These are phyloP conservation scores for Rhodofomes roseus DNA, from an alignment of 1,284 basidiomycete species.

Conservation along the genomic window DNA sequence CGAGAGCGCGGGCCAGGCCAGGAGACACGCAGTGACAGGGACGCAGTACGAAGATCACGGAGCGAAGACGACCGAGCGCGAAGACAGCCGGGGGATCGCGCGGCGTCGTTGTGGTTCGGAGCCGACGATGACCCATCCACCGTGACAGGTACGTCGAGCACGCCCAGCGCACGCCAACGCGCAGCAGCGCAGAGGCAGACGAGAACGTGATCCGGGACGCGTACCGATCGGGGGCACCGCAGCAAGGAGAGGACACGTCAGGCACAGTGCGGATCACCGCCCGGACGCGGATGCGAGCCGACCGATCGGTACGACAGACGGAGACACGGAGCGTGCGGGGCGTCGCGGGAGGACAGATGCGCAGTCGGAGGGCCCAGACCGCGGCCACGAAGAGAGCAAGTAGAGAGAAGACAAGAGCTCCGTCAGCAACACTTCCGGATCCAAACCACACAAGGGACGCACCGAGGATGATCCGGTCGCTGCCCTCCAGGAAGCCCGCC, in stretches of 20 bases:
- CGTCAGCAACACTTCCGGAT: slow-evolving; percentile 26
- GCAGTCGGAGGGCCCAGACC: not conserved
- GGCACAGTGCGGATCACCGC: not conserved
- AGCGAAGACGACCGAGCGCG: not conserved
- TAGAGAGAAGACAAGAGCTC: not conserved
- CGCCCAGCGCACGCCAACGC: too few species aligned
- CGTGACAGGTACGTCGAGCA: too few species aligned
- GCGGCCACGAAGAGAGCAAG: too few species aligned
- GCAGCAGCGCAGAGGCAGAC: too few species aligned
- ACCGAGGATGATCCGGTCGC: slow-evolving; percentile 55
- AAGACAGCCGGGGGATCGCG: not conserved
- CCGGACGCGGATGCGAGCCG: not conserved
- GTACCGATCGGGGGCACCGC: too few species aligned
- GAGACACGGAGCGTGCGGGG: not conserved
- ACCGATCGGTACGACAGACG: not conserved
- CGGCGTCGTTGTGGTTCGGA: too few species aligned
- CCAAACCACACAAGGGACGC: slow-evolving; percentile 6
- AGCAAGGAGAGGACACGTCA: not conserved
- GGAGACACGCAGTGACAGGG: not conserved
- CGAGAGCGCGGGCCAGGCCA: not conserved
- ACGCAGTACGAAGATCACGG: not conserved
- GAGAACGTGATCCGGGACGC: too few species aligned
- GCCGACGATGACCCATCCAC: too few species aligned
- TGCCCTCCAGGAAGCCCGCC: slow-evolving; percentile 49
- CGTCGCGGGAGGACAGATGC: not conserved